A percentile compares a stretch with the other conserved stretches of the same genome.
These are phyloP conservation scores for Auriscalpium microsporum DNA, from an alignment of 768 basidiomycete species.

Conservation along the genomic window DNA sequence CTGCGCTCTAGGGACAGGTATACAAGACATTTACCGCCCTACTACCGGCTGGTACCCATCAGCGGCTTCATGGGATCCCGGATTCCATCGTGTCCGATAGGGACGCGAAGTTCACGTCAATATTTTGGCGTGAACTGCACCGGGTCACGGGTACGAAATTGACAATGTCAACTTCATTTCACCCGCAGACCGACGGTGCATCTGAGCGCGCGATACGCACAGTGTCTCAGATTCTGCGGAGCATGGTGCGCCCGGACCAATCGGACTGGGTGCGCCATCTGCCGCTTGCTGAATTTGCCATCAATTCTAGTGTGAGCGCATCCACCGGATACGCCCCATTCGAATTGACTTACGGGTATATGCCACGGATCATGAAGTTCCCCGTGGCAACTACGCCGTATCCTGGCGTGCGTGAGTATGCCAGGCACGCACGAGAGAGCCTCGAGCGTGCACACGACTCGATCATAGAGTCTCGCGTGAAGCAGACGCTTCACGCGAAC, in stretches of 20 bases:
- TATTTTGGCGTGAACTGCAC: neutral
- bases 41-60: too few relatives aligned
- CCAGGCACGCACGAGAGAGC: neutral
- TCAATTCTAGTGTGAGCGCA: neutral
- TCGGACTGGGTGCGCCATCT: neutral
- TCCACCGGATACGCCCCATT: neutral
- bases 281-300: neutral
- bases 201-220: neutral
- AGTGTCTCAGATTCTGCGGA: neutral
- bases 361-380: neutral
- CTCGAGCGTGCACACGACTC: neutral
- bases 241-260: neutral
- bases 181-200: neutral
- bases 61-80: neutral
- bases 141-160: neutral
- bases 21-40: too few relatives aligned
- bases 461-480: neutral
- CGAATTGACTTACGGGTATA: neutral
- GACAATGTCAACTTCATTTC: neutral
- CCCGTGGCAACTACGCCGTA: neutral
- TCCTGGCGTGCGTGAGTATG: neutral
- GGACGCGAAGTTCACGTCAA: neutral
- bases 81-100: neutral
- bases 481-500: neutral
- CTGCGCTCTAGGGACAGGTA: too few relatives aligned